phyloP scores from a whole-genome alignment of 805 yeast species.

The Pichia deserticola region DNA sequence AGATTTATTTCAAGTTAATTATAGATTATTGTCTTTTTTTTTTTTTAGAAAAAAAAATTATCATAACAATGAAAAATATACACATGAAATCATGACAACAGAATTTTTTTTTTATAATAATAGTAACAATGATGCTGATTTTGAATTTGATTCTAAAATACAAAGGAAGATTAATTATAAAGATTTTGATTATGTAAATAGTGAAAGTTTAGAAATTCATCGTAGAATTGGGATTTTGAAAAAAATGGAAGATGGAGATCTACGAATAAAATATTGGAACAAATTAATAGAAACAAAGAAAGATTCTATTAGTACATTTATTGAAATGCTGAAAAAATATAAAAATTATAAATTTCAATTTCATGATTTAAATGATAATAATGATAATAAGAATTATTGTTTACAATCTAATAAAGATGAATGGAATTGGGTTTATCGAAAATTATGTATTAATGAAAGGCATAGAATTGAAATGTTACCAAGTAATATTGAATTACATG shows the following conservation, averaged over 20 bases:
- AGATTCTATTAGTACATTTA: slow-evolving; percentile 5
- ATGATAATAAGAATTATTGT: no score
- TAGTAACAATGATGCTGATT: no score
- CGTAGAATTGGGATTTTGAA: slow-evolving; percentile 1
- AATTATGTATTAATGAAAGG: background rate
- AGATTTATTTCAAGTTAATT: no score
- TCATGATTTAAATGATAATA: background rate
- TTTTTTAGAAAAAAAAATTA: no score
- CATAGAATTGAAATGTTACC: slow-evolving; percentile 12
- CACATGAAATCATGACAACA: no score
- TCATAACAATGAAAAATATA: no score
- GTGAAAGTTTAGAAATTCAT: background rate
- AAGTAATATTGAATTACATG: slow-evolving; percentile 6
- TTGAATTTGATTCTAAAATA: background rate
- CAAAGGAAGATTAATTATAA: background rate
- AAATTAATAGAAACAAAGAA: background rate
- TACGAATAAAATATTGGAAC: slow-evolving; percentile 1
- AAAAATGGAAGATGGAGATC: background rate
- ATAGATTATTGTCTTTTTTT: no score
- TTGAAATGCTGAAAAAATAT: slow-evolving; percentile 1
- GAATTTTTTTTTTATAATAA: no score
- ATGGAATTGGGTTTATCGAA: slow-evolving; percentile 8
- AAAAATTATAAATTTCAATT: background rate
- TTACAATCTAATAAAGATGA: background rate
- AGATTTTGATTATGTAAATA: background rate